A percentile compares a stretch with the other conserved stretches of the same genome.
Evolutionary conservation across 768 basidiomycete genomes (phyloP).

Genomic region (Mycena polygramma): DNA sequence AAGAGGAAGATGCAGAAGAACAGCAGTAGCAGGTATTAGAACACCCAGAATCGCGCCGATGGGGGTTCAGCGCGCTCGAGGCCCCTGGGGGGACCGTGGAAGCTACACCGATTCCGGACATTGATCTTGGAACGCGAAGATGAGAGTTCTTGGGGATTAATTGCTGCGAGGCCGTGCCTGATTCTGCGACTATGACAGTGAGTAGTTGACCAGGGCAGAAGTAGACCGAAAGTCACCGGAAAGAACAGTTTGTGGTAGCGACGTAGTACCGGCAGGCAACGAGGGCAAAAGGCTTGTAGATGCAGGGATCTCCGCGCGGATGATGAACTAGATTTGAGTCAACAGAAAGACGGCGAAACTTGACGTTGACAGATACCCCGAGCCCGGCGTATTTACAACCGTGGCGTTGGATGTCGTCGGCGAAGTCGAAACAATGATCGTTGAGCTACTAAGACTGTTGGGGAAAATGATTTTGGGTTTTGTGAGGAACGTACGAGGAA

Average conservation of each 20-base stretch:
- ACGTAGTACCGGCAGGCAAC: not conserved
- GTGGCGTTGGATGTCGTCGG: not conserved
- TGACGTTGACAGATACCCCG: conserved; percentile 4
- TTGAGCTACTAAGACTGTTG: not conserved
- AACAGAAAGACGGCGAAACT: not conserved
- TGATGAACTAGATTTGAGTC: not conserved
- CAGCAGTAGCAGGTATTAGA: conserved; percentile 12
- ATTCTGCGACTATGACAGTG: not conserved
- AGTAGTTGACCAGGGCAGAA: not conserved
- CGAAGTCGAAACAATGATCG: not conserved
- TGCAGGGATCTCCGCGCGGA: not conserved
- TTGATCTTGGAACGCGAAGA: not conserved
- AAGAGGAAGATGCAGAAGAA: conserved; percentile 22
- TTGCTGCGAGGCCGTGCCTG: conserved; percentile 3
- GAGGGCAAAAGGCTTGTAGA: not conserved
- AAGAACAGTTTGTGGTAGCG: not conserved
- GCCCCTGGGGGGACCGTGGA: not conserved
- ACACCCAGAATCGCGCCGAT: conserved; percentile 16
- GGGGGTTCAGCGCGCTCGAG: not conserved
- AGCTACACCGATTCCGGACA: not conserved
- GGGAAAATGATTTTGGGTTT: too few relatives aligned
- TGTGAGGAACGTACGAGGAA: conserved; percentile 3
- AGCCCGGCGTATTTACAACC: not conserved
- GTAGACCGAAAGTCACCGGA: not conserved
- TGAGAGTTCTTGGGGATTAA: not conserved